Conservation (phyloP, 352 stramenopile genomes). For the Peronospora destructor region DNA sequence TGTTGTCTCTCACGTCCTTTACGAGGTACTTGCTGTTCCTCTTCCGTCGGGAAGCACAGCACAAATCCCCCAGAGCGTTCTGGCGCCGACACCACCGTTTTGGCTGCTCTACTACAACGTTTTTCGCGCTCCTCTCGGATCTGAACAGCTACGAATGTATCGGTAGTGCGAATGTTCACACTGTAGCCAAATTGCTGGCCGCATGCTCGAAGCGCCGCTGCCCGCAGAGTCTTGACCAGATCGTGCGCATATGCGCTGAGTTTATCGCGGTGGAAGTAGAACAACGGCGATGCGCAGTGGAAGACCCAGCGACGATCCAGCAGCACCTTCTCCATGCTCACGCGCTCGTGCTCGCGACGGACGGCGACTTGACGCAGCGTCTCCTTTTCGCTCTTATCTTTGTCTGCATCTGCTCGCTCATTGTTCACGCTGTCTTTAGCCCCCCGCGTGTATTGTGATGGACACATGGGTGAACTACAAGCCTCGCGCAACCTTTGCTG, state of each 20-base stretch:
- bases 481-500: slow-evolving; percentile 27
- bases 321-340: slow-evolving; percentile 52
- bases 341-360: slow-evolving; percentile 20
- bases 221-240: slow-evolving; percentile 55
- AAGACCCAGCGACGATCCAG: slow-evolving; percentile 45
- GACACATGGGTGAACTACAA: slow-evolving; percentile 35
- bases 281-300: slow-evolving; percentile 60
- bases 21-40: slow-evolving; percentile 31
- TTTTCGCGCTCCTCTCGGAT: slow-evolving; percentile 44
- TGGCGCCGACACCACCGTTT: not conserved
- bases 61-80: slow-evolving; percentile 44
- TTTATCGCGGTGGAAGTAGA: slow-evolving; percentile 43
- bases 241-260: slow-evolving; percentile 56
- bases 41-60: slow-evolving; percentile 45
- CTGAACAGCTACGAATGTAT: slow-evolving; percentile 50
- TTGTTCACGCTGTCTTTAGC: slow-evolving; percentile 7
- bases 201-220: slow-evolving; percentile 35
- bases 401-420: not conserved
- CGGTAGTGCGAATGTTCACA: slow-evolving; percentile 49
- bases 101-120: slow-evolving; percentile 1
- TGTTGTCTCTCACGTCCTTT: slow-evolving; percentile 42
- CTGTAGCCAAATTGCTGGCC: slow-evolving; percentile 55
- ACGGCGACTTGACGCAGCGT: slow-evolving; percentile 18
- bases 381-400: slow-evolving; percentile 4
- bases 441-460: slow-evolving; percentile 28